Evolutionary conservation across 345 rosid genomes (phyloP), one percentile per base, ranked within the genome.

Genomic region (Gossypium australe): DNA sequence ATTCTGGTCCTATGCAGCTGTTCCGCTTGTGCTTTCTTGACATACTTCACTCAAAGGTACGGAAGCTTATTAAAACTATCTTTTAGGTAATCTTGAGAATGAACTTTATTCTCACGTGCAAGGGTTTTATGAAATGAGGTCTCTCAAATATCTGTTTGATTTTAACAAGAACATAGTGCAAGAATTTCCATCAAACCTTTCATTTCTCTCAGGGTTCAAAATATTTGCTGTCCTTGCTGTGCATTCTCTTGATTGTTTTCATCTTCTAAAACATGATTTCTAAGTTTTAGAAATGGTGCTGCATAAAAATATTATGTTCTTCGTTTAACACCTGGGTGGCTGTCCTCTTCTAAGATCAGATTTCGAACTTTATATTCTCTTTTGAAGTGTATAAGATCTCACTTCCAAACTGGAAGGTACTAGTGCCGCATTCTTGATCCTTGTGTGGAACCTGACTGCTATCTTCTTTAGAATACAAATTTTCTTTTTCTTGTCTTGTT

Each of bases 1-100:
- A 94, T 87, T 94, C 98, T 1, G 98, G 98, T 80, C 98, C 98
- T 10, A 94, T 94, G 98, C 98, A 94, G 69, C 74, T 94, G 77
- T 90, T 94, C 74, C 88, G 96, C 43, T 69, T 94, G 81, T 92
- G 97, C 82, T 90, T 94, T 82, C 0, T 87, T 57, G 95, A 89
- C 80, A 55, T 92, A 64, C 82, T 94, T 67, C 86, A 84, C 17
- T 89, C 98, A 34, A 94, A 92, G 98, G 97, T 90, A 84, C 4
- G 13, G 24, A 16, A 22, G 71, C 22, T 67, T 47, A 9, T 67
- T 45, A 11, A 12, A 20, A 12, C 38, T 12, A 12, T 34, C 91
- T 82, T 88, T 91, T 13, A 94, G 94, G 78, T 91, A 97, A 79
- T 84, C 77, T 58, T 24, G 81, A 2, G 83, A 70, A 70, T 88